Percentiles rank a stretch among this genome's conserved stretches.
Conservation (phyloP, 371 early-diverging fungal genomes). For the Mortierella sp. region DNA sequence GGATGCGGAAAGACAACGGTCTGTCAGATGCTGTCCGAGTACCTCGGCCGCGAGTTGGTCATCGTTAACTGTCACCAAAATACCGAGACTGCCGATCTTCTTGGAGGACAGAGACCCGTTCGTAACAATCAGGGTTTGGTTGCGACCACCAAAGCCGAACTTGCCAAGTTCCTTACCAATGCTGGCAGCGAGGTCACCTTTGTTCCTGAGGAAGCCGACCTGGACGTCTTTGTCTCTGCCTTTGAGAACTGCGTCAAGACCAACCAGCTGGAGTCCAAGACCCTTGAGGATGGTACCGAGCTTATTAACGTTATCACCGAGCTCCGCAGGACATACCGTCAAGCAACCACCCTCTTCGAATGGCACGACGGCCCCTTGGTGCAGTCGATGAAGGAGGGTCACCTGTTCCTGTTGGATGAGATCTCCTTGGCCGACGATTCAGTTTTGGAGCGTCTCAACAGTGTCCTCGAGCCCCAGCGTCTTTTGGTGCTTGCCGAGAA, state of each 20-base stretch:
- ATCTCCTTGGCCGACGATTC: slow-evolving; percentile 99
- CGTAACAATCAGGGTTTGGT: slow-evolving; percentile 72
- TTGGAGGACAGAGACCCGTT: slow-evolving; percentile 98
- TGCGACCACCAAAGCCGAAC: slow-evolving; percentile 60
- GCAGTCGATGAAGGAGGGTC: slow-evolving; percentile 95
- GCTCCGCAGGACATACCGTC: slow-evolving; percentile 52
- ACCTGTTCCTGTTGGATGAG: slow-evolving; percentile 98
- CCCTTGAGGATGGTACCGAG: slow-evolving; percentile 48
- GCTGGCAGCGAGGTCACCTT: slow-evolving; percentile 33
- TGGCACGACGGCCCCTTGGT: slow-evolving; percentile 98
- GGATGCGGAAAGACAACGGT: slow-evolving; percentile 99
- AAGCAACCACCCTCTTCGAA: slow-evolving; percentile 81
- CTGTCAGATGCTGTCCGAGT: slow-evolving; percentile 90
- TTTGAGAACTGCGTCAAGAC: slow-evolving; percentile 53
- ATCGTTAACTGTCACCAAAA: slow-evolving; percentile 99
- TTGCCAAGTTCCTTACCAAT: slow-evolving; percentile 44
- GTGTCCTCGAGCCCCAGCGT: slow-evolving; percentile 95
- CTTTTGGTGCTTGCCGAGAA: slow-evolving; percentile 96
- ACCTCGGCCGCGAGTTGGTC: slow-evolving; percentile 76
- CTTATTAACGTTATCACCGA: slow-evolving; percentile 29
- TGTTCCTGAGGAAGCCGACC: slow-evolving; percentile 46
- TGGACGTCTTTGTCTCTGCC: slow-evolving; percentile 46
- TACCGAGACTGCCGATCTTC: slow-evolving; percentile 97
- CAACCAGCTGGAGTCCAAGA: slow-evolving; percentile 35
- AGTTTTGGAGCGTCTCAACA: slow-evolving; percentile 99